Evolutionary conservation across 768 basidiomycete species (phyloP).

Genomic region (Xerocomellus chrysenteron): DNA sequence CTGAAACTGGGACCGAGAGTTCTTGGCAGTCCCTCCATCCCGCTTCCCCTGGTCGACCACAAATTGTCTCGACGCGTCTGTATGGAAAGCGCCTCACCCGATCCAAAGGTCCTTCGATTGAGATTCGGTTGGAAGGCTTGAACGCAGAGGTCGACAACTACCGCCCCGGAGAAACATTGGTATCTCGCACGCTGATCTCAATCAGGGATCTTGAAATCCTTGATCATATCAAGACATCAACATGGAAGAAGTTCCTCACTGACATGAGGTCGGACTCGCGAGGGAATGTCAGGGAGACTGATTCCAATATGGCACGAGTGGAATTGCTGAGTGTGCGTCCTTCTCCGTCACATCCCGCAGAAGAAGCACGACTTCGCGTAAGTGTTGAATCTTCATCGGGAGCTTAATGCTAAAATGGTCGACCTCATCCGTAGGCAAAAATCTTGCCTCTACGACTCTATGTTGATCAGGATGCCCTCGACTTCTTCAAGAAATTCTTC

Average conservation of each 20-base stretch:
- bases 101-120: conserved; percentile 78
- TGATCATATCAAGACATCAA: conserved; percentile 97
- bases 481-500: conserved; percentile 96
- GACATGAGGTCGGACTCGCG: conserved; percentile 78
- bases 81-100: conserved; percentile 65
- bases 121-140: conserved; percentile 70
- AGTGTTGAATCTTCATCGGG: not conserved
- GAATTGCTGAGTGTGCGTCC: conserved; percentile 78
- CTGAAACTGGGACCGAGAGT: conserved; percentile 73
- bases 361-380: conserved; percentile 76
- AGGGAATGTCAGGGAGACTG: conserved; percentile 88
- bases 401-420: not conserved
- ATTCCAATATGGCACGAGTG: conserved; percentile 89
- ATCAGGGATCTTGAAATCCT: conserved; percentile 82
- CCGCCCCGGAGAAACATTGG: conserved; percentile 49
- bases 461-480: conserved; percentile 97
- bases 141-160: conserved; percentile 69
- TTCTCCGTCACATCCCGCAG: conserved; percentile 58
- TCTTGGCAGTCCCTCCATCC: conserved; percentile 89
- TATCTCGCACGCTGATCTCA: conserved; percentile 65
- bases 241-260: conserved; percentile 97
- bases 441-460: conserved; percentile 87
- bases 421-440: conserved; percentile 60
- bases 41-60: conserved; percentile 42
- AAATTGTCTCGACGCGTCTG: conserved; percentile 36